A percentile compares a stretch with the other conserved stretches of the same genome.
phyloP scores from a whole-genome alignment of 306 rosid species.

The Boehmeria nivea region DNA sequence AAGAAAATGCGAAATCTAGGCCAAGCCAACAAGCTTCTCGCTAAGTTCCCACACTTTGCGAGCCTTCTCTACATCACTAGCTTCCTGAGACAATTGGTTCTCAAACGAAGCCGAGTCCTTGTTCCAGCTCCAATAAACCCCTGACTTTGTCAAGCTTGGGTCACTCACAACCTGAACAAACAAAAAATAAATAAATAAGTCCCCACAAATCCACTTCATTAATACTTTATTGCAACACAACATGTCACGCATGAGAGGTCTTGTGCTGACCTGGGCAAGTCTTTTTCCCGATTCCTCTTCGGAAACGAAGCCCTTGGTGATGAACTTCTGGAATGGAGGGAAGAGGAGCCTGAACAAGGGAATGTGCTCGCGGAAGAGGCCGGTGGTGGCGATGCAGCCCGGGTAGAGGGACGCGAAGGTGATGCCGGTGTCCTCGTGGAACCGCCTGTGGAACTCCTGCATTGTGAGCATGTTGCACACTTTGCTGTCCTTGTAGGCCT shows the following conservation, averaged over 20 bases:
- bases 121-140: slow-evolving; percentile 99
- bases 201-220: no score
- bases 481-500: slow-evolving; percentile 99
- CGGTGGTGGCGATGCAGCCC: slow-evolving; percentile 96
- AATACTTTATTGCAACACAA: no score
- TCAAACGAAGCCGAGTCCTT: slow-evolving; percentile 87
- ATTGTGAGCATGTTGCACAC: slow-evolving; percentile 97
- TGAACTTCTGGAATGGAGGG: slow-evolving; percentile 97
- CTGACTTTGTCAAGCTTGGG: slow-evolving; percentile 93
- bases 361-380: slow-evolving; percentile 93
- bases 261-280: slow-evolving; percentile 73
- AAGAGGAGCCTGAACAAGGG: slow-evolving; percentile 84
- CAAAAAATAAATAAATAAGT: no score
- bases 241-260: no score
- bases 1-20: slow-evolving; percentile 26
- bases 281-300: slow-evolving; percentile 97
- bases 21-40: slow-evolving; percentile 94
- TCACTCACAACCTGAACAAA: slow-evolving; percentile 89
- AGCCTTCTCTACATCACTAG: slow-evolving; percentile 81
- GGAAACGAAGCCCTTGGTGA: slow-evolving; percentile 92
- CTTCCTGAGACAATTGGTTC: slow-evolving; percentile 85
- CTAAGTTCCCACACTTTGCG: slow-evolving; percentile 91
- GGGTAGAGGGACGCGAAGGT: slow-evolving; percentile 95
- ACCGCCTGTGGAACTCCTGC: slow-evolving; percentile 87
- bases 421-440: slow-evolving; percentile 86